Conservation (phyloP, 768 basidiomycete genomes). For the Candolleomyces eurysporus region DNA sequence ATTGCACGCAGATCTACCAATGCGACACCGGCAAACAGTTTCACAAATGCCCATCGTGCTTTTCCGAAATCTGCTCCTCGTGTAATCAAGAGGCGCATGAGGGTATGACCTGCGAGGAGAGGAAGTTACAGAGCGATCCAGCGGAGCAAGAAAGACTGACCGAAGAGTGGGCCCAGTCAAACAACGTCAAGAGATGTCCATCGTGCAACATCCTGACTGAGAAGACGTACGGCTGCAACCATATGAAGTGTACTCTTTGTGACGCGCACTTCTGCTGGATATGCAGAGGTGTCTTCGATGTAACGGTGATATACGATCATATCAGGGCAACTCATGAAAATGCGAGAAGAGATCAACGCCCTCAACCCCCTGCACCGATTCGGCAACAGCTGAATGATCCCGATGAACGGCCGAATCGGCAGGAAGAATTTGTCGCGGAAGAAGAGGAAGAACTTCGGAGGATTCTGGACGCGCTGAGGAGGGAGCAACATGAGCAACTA, state of each 20-base stretch:
- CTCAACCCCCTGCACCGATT: no score
- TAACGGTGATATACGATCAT: slow-evolving; percentile 10
- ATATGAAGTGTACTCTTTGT: slow-evolving; percentile 47
- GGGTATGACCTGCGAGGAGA: slow-evolving; percentile 48
- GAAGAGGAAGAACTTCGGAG: no score
- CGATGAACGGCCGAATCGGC: no score
- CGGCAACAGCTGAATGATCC: no score
- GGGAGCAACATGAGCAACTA: no score
- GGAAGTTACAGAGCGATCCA: slow-evolving; percentile 28
- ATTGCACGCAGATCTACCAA: slow-evolving; percentile 67
- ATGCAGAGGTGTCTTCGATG: slow-evolving; percentile 12
- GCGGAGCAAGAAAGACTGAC: slow-evolving; percentile 39
- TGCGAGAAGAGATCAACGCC: no score
- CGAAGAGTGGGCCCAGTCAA: slow-evolving; percentile 34
- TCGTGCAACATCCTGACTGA: slow-evolving; percentile 43
- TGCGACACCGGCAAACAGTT: slow-evolving; percentile 19
- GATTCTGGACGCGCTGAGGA: no score
- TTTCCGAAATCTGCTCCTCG: slow-evolving; percentile 42
- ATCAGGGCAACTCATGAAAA: slow-evolving; percentile 10
- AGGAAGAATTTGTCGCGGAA: no score
- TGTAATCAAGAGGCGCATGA: slow-evolving; percentile 52
- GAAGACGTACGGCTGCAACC: slow-evolving; percentile 55
- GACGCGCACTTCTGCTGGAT: slow-evolving; percentile 37
- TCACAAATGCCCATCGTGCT: slow-evolving; percentile 54
- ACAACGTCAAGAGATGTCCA: slow-evolving; percentile 47